Base-by-base conservation (phyloP, 108 stramenopile genomes). In the Skeletonema menzelii region DNA sequence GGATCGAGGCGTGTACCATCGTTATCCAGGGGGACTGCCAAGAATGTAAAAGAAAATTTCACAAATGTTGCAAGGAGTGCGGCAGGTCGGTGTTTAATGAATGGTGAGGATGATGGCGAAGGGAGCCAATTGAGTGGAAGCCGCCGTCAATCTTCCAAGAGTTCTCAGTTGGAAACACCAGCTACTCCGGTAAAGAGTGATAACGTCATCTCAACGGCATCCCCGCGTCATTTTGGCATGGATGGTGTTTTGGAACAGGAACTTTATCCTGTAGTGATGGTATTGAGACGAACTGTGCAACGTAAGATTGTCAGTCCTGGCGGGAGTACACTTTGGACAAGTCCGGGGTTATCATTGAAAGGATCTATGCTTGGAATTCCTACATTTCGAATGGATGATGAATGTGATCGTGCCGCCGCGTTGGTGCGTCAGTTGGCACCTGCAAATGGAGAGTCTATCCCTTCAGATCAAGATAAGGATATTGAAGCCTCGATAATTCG, bases 311-410 rank as follows among this genome's bases (percentile, higher is more conserved):
- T 73, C 35, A 70, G 71, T 34, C 27, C 72, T 49, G 65, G 57
- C 2, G 40, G 71, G 5, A 34, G 17, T 28, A 73, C 42, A 22
- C 49, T 40, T 13, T 73, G 80, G 80, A 67, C 68, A 27, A 74
- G 73, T 42, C 73, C 72, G 14, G 73, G 80, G 5, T 38, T 74
- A 24, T 74, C 73, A 37, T 47, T 80, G 40, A 62, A 58, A 20
- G 80, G 80, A 10, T 70, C 69, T 13, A 61, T 80, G 35, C 73
- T 83, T 57, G 82, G 82, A 8, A 66, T 88, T 20, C 88, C 66
- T 1, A 77, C 78, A 28, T 95, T 91, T 69, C 84, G 94, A 56
- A 73, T 95, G 74, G 95, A 95, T 79, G 95, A 95, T 79, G 95
- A 95, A 73, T 92, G 90, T 67, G 95, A 93, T 78, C 82, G 91